These are phyloP conservation scores for Plasmodium adleri DNA, from an alignment of 169 alveolate genomes.

Conservation along the genomic window DNA sequence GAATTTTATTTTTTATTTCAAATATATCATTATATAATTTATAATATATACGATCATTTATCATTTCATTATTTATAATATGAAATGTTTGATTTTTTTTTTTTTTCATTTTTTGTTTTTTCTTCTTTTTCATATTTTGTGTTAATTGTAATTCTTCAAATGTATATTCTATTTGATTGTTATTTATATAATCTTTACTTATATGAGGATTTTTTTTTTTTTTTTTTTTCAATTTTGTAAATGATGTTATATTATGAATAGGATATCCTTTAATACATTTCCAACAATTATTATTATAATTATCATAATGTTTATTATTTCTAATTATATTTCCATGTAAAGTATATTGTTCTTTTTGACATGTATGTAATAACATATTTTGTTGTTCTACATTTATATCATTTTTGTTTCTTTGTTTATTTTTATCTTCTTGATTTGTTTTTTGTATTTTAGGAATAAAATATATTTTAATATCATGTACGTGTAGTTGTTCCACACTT, in stretches of 20 bases:
- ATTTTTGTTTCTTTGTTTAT: not conserved
- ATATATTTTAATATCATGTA: slow-evolving; percentile 21
- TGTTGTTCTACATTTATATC: not conserved
- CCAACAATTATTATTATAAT: not conserved
- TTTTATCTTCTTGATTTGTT: not conserved
- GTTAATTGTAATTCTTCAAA: not conserved
- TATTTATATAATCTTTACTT: not conserved
- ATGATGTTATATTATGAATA: not conserved
- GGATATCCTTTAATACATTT: not conserved
- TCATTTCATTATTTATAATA: not conserved
- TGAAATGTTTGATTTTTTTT: not conserved
- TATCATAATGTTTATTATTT: not conserved
- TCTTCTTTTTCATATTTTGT: not conserved
- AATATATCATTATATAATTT: slow-evolving; percentile 8
- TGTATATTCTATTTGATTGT: not conserved
- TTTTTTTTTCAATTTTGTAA: not conserved
- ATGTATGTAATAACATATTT: not conserved
- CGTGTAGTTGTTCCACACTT: slow-evolving; percentile 2
- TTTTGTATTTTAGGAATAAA: not conserved
- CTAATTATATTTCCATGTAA: not conserved
- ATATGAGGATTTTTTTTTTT: not conserved
- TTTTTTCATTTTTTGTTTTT: not conserved
- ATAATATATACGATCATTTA: not conserved
- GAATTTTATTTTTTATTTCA: slow-evolving; percentile 9
- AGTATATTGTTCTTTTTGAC: not conserved